Conservation (phyloP, 2,329 filamentous ascomycete genomes). For the Pezicula neosporulosa region DNA sequence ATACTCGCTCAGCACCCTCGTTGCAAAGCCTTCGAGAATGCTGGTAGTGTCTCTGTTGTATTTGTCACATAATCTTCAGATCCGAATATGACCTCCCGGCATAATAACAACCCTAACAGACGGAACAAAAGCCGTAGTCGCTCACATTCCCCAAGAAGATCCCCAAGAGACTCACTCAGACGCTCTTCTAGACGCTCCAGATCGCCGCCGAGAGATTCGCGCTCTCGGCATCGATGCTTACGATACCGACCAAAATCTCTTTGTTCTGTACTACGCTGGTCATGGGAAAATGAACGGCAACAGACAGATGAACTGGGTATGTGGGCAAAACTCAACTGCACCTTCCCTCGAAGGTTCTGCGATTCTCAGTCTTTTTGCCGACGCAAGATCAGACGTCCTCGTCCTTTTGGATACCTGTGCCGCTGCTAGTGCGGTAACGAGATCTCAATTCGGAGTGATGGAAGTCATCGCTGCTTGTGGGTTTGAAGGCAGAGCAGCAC, state of each 20-base stretch:
- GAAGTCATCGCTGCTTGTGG: slow-evolving; percentile 60
- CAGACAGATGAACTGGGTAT: slow-evolving; percentile 13
- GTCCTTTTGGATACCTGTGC: slow-evolving; percentile 4
- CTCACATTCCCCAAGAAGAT: too few relatives aligned
- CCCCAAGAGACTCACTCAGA: too few relatives aligned
- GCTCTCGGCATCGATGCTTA: slow-evolving; percentile 30
- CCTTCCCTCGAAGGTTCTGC: slow-evolving; percentile 47
- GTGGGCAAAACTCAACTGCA: slow-evolving; percentile 2
- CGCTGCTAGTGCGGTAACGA: slow-evolving; percentile 56
- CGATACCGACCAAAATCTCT: slow-evolving; percentile 51
- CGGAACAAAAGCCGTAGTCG: too few relatives aligned
- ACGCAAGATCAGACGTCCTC: slow-evolving; percentile 7
- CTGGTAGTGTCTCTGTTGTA: too few relatives aligned
- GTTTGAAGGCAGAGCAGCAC: slow-evolving; percentile 58
- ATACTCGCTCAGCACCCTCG: too few relatives aligned
- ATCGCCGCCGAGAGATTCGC: too few relatives aligned
- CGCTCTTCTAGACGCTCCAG: too few relatives aligned
- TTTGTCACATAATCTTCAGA: too few relatives aligned
- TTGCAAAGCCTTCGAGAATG: too few relatives aligned
- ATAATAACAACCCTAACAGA: too few relatives aligned
- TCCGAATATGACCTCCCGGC: too few relatives aligned
- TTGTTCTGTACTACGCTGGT: slow-evolving; percentile 56
- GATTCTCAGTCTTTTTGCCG: slow-evolving; percentile 37
- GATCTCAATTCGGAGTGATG: slow-evolving; percentile 54
- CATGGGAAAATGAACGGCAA: slow-evolving; percentile 55